phyloP scores from a whole-genome alignment of 2,329 filamentous ascomycete genomes.

The Colletotrichum endophyticum region DNA sequence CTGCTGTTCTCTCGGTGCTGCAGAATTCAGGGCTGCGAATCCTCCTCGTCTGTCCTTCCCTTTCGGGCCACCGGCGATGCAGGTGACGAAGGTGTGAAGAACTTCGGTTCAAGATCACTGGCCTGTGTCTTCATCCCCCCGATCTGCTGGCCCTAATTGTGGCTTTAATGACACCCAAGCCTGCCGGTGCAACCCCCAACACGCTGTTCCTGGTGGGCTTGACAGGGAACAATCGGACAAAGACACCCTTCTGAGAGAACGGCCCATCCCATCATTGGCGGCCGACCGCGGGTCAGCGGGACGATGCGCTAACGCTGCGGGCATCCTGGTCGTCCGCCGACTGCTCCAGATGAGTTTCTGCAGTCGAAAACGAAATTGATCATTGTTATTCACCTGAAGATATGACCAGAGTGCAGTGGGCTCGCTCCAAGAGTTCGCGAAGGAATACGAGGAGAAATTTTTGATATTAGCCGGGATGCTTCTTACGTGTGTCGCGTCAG shows the following conservation, averaged over 20 bases:
- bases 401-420: not conserved
- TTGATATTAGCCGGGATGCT: not conserved
- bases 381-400: not conserved
- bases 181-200: not conserved
- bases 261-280: not conserved
- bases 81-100: not conserved
- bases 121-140: not conserved
- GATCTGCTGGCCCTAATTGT: not conserved
- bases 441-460: not conserved
- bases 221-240: not conserved
- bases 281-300: not conserved
- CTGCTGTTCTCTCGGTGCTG: not conserved
- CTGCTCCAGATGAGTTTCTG: constrained; percentile 1
- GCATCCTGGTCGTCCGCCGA: not conserved
- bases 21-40: not conserved
- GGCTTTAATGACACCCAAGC: not conserved
- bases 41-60: not conserved
- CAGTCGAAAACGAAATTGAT: not conserved
- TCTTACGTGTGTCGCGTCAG: not conserved
- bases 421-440: not conserved
- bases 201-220: not conserved
- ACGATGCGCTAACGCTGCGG: not conserved
- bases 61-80: not conserved
- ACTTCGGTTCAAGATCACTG: not conserved
- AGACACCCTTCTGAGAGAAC: constrained; percentile 2